Evolutionary conservation across 768 basidiomycete species (phyloP).

Genomic region (Agrocybe praecox): DNA sequence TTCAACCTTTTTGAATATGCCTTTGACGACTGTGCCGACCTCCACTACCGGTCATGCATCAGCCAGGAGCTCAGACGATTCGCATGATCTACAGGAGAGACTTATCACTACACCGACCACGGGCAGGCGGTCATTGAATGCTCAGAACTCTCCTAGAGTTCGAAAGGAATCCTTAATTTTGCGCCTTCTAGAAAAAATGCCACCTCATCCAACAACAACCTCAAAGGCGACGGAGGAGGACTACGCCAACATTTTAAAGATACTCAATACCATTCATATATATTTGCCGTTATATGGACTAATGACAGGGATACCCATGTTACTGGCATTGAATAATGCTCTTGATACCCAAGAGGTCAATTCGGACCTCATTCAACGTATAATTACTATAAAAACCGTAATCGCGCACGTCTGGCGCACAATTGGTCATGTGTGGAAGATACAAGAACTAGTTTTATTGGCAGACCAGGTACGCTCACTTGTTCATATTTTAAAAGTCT

Average conservation of each 20-base stretch:
- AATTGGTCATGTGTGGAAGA: constrained; percentile 75
- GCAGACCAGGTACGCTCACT: constrained; percentile 54
- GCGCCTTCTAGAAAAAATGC: constrained; percentile 51
- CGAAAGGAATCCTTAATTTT: constrained; percentile 60
- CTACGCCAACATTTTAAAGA: constrained; percentile 68
- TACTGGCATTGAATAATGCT: constrained; percentile 69
- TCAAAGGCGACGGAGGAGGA: constrained; percentile 70
- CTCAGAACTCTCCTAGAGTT: constrained; percentile 46
- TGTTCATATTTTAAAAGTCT: not conserved
- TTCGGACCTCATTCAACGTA: constrained; percentile 43
- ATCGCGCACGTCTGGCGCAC: constrained; percentile 65
- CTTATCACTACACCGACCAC: constrained; percentile 8
- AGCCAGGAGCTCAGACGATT: constrained; percentile 9
- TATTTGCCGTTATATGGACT: constrained; percentile 76
- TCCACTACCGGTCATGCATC: constrained; percentile 11
- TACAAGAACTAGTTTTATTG: constrained; percentile 49
- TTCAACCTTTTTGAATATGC: constrained; percentile 60
- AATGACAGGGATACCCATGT: constrained; percentile 82
- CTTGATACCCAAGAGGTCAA: constrained; percentile 43
- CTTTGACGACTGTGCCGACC: constrained; percentile 41
- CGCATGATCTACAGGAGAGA: constrained; percentile 13
- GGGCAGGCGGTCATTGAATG: constrained; percentile 40
- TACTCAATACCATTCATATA: constrained; percentile 69
- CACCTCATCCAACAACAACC: constrained; percentile 42
- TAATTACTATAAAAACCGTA: constrained; percentile 61